A percentile compares a stretch with the other conserved stretches of the same genome.
phyloP scores from a whole-genome alignment of 2,329 filamentous ascomycete species.

The Talaromyces sp. region DNA sequence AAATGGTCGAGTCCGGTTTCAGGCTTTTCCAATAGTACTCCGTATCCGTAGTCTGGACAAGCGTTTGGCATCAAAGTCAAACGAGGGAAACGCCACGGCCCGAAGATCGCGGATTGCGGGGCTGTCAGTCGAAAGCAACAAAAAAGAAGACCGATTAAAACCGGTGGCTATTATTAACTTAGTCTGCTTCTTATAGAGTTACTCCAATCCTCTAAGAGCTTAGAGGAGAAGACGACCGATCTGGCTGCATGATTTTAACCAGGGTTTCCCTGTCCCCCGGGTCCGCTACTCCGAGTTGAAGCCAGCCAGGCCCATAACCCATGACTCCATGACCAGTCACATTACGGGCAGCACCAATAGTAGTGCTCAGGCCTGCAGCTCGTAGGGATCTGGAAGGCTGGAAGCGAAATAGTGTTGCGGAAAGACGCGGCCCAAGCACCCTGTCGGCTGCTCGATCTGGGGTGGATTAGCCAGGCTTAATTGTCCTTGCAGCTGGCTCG shows the following conservation, averaged over 20 bases:
- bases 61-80: neutral
- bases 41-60: neutral
- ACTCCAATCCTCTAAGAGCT: no score
- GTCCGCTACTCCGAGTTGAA: neutral
- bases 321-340: neutral
- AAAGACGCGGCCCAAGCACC: constrained; percentile 4
- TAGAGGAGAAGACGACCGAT: neutral
- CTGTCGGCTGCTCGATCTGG: neutral
- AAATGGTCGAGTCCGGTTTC: neutral
- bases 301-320: no score
- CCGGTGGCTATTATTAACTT: neutral
- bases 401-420: neutral
- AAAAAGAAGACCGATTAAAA: neutral
- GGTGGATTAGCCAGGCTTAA: neutral
- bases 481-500: neutral
- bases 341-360: neutral
- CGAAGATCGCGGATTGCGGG: neutral
- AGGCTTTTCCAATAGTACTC: neutral
- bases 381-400: neutral
- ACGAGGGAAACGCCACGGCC: neutral
- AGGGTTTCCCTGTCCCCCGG: neutral
- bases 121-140: neutral
- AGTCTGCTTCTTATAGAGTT: no score
- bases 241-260: neutral
- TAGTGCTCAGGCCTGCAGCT: neutral